Conservation (phyloP, 129 eudicot species). For the Pittosporum tobira region DNA sequence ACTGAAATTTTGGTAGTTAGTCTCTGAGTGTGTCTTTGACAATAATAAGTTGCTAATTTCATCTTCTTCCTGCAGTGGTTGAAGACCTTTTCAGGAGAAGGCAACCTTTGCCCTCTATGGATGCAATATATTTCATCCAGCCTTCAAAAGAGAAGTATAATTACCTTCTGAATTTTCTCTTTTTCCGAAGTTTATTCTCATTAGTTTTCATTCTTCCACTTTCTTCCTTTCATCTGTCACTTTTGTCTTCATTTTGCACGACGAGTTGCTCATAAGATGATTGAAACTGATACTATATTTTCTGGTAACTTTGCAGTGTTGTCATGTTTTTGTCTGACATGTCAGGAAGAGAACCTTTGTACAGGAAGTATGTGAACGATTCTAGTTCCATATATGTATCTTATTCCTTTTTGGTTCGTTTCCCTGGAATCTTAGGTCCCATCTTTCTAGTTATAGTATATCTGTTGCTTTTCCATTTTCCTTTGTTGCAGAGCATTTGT, state of each 20-base stretch:
- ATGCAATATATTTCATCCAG: slow-evolving; percentile 79
- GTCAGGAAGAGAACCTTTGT: slow-evolving; percentile 97
- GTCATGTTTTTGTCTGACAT: slow-evolving; percentile 92
- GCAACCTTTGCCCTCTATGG: slow-evolving; percentile 89
- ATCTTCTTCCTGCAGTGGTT: slow-evolving; percentile 63
- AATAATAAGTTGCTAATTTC: not conserved
- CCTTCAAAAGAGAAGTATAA: slow-evolving; percentile 81
- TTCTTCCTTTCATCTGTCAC: no score
- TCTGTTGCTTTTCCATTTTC: slow-evolving; percentile 10
- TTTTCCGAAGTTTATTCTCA: not conserved
- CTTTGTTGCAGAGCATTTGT: slow-evolving; percentile 65
- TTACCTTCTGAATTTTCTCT: slow-evolving; percentile 4
- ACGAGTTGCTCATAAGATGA: not conserved
- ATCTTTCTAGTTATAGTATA: slow-evolving; percentile 5
- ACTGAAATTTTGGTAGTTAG: not conserved
- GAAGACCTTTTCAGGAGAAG: slow-evolving; percentile 90
- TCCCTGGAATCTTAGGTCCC: slow-evolving; percentile 2
- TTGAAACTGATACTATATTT: not conserved
- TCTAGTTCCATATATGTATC: slow-evolving; percentile 1
- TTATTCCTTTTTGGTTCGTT: no score
- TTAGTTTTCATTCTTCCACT: not conserved
- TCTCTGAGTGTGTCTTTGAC: slow-evolving; percentile 2
- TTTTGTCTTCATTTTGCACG: not conserved
- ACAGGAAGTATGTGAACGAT: slow-evolving; percentile 58
- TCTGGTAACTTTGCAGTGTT: slow-evolving; percentile 45